Base-by-base conservation (phyloP, 345 rosid species). In the Salix koriyanagi region DNA sequence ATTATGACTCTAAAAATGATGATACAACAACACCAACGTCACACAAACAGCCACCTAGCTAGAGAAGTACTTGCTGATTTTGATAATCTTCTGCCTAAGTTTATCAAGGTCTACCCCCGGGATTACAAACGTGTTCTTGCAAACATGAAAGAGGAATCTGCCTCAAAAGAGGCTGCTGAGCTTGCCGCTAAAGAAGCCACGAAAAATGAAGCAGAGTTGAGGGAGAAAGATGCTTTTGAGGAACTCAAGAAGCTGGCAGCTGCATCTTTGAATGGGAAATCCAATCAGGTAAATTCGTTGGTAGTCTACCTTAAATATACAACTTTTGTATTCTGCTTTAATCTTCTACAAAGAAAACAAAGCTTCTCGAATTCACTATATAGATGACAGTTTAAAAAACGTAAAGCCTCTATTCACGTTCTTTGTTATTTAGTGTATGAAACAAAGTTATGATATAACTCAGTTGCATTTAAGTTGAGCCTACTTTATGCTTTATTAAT, bases 11-110 rank as follows among this genome's bases (percentile, higher is more conserved):
- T 96, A 46, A 89, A 83, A 81, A 91, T 92, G 98, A 90, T 94
- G 98, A 92, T 96, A 83, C 99, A 96, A 78, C 99, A 94, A 77
- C 99, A 96, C 81, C 93, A 90, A 79, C 91, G 98, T 65, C 90
- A 91, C 85, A 91, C 99, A 41, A 86, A 85, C 87, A 96, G 99
- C 85, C 88, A 88, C 72, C 86, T 94, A 65, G 97, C 99, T 11
- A 87, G 85, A 86, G 96, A 94, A 79, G 92, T 90, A 52, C 94
- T 96, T 73, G 93, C 89, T 42, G 86, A 94, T 83, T 94, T 90
- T 73, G 92, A 92, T 71, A 84, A 80, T 77, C 86, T 94, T 82
- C 84, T 94, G 56, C 94, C 92, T 2, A 92, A 85, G 76, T 96
- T 96, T 78, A 73, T 96, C 54, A 96, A 96, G 83, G 98, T 96